These are phyloP conservation scores for Aspergillus sp. DNA, from an alignment of 2,329 filamentous ascomycete species.

Conservation along the genomic window DNA sequence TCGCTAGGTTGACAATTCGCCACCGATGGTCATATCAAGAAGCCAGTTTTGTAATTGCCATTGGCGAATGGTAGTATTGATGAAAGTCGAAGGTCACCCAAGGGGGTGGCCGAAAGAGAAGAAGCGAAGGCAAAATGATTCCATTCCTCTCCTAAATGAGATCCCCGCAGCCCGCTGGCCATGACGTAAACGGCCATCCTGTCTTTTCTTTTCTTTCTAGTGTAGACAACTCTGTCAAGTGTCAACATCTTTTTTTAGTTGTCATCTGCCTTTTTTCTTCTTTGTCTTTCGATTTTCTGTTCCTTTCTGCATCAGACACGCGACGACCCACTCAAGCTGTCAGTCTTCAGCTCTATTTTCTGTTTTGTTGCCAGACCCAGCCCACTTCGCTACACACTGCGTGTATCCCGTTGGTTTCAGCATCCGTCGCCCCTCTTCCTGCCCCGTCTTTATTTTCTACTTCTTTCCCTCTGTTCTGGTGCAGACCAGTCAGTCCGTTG, in stretches of 20 bases:
- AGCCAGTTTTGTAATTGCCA: no score
- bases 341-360: not conserved
- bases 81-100: no score
- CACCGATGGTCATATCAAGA: no score
- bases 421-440: not conserved
- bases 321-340: not conserved
- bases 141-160: no score
- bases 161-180: constrained; percentile 1
- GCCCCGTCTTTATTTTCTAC: constrained; percentile 3
- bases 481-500: not conserved
- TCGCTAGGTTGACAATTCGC: no score
- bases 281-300: not conserved
- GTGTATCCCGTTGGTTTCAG: constrained; percentile 1
- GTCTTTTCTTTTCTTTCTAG: no score
- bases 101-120: no score
- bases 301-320: not conserved
- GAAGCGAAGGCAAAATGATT: no score
- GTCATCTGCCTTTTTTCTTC: not conserved
- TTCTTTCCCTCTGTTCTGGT: not conserved
- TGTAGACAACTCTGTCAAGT: no score
- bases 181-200: constrained; percentile 11
- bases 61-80: no score
- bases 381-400: not conserved
- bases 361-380: not conserved
- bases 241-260: not conserved